Base-by-base conservation (phyloP, 164 flowering plant species). In the Brasenia schreberi region DNA sequence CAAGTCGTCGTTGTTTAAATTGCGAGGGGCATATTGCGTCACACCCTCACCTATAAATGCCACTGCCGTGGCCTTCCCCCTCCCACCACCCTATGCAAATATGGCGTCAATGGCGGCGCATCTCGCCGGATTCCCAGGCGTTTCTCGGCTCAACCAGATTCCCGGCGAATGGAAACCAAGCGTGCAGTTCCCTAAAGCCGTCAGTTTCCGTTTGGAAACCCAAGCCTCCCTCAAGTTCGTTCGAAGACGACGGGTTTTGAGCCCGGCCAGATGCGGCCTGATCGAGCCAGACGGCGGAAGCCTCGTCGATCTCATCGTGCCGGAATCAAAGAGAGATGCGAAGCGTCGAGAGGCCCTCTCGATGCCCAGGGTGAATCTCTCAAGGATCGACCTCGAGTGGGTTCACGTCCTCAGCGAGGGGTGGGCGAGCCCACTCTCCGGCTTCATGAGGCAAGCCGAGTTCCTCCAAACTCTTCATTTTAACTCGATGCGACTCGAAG, bases 401-500 rank as follows among this genome's bases (percentile, higher is more conserved):
- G 96, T 89, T 11, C 99, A 94, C 73, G 96, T 80, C 9, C 66
- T 81, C 10, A 74, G 83, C 62, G 83, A 81, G 52, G 83, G 83
- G 6, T 81, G 84, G 84, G 81, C 84, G 7, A 78, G 81, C 64
- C 84, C 84, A 5, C 77, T 81, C 7, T 42, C 66, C 18, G 84
- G 83, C n/a, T 94, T 94, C 89, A 94, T 94, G 99, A 79, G 88
- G 73, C 92, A 94, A 73, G 74, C 85, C 69, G 92, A 91, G 96
- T 91, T 89, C 96, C 99, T 94, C 93, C 97, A 94, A 91, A 91
- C 97, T 66, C 97, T 94, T 91, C 99, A 94, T 88, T 94, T 94
- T 69, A 81, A 82, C 65, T 83, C 86, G 59, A 81, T 94, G 77
- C 84, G 96, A 3, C 77, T 91, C 27, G 85, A 73, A 0, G 87